These are phyloP conservation scores for Rhytidhysteron rufulum DNA, from an alignment of 2,329 filamentous ascomycete species.

Conservation along the genomic window DNA sequence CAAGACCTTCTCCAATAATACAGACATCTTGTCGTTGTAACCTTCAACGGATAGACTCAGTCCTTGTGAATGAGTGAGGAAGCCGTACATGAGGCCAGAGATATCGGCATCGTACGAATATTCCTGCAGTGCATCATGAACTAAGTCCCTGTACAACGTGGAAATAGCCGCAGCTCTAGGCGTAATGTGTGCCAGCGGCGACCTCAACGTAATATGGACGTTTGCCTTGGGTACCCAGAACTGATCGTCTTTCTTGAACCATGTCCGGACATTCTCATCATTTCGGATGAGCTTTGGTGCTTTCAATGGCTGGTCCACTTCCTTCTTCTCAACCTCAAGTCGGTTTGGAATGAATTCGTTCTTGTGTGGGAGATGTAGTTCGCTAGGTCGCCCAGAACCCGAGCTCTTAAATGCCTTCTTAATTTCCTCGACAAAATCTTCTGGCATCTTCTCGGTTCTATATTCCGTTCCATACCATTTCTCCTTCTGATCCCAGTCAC, in stretches of 20 bases:
- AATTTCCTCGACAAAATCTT: constrained; percentile 70
- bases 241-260: constrained; percentile 98
- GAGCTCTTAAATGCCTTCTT: constrained; percentile 59
- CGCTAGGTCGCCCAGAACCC: constrained; percentile 57
- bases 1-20: constrained; percentile 85
- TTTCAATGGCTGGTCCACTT: constrained; percentile 69
- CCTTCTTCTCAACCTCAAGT: constrained; percentile 91
- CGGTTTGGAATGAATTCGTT: constrained; percentile 96
- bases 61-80: constrained; percentile 69
- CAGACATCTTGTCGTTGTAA: constrained; percentile 94
- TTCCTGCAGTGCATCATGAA: constrained; percentile 83
- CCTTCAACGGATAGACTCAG: constrained; percentile 77
- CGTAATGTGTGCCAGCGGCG: constrained; percentile 72
- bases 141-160: constrained; percentile 76
- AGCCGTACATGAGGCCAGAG: constrained; percentile 78
- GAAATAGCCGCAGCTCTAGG: constrained; percentile 75
- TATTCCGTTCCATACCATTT: constrained; percentile 99
- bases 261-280: constrained; percentile 74
- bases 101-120: constrained; percentile 96
- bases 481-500: constrained; percentile 81
- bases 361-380: constrained; percentile 81
- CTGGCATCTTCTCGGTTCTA: constrained; percentile 72
- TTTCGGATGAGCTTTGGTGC: constrained; percentile 80
- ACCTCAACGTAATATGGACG: constrained; percentile 74
- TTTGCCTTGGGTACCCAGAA: constrained; percentile 98